Evolutionary conservation across 2,329 filamentous ascomycete species (phyloP), one percentile per base, ranked within the genome.

Genomic region (Exophiala sideris): DNA sequence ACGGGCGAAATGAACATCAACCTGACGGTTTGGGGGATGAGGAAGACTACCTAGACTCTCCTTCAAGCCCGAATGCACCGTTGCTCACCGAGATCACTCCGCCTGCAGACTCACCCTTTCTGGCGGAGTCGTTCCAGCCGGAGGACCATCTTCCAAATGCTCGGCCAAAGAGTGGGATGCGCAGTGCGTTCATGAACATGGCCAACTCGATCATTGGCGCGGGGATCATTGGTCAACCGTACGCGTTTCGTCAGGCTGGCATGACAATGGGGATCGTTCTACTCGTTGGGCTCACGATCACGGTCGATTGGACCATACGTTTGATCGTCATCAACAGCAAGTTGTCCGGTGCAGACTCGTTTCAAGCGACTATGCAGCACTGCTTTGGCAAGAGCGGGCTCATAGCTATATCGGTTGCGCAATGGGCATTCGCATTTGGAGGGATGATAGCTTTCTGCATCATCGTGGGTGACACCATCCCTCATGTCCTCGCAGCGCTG

Each of bases 381-480:
- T 99, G 94, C 75, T 99, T 96, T 73, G 94, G 94, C 5, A 86
- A 84, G 65, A 80, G 86, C 14, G 94, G 94, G 0, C 78, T 99
- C 52, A 83, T 99, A 61, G 92, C 94, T 55, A 96, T 99, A 48
- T 86, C 83, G 4, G 66, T 97, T 58, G 94, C 94, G 46, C 94
- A 99, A 76, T 99, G 92, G 92, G 87, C 90, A 24, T 99, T 99
- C 79, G 94, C 94, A 2, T 99, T 97, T 76, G 94, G 94, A 52
- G 94, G 94, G 61, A 99, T 99, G 94, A 84, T 99, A 52, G 94
- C 94, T 11, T 99, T 97, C 71, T 94, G 91, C 62, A 91, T 99
- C 66, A 96, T 99, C 66, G 88, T 99, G 8, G 94, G 94, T 56
- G 94, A 99, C 70, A 91, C 89, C 1, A 96, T 99, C 67, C 94